Base-by-base conservation (phyloP, 1,284 basidiomycete genomes). In the Leccinum angustisporum region DNA sequence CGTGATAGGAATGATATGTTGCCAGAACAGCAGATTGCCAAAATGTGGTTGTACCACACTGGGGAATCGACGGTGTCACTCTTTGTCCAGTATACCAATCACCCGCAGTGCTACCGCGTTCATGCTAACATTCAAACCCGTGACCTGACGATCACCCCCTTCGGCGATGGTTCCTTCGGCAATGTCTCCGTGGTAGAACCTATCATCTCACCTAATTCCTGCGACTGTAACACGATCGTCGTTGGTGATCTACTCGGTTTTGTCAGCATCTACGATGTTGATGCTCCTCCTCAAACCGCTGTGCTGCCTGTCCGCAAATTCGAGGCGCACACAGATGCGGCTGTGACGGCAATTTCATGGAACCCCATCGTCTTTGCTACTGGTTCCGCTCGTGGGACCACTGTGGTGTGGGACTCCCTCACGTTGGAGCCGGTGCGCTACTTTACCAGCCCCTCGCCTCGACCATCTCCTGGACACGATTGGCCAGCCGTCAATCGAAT, bases 391-490 rank as follows among this genome's bases (percentile, higher is more conserved):
- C 77, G 81, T 8, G 93, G 94, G 4, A 78, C 79, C 4, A 81
- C 89, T 18, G 80, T 79, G 21, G 80, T 88, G 11, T 91, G 86
- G 76, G 89, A 94, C 66, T 81, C 84, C 1, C 78, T 94, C 58
- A 87, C 86, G 0, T 81, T 90, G 58, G 78, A 78, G 16, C 79
- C 76, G 4, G 73, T 89, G 60, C 82, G 83, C 54, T 79, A 76
- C 54, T 87, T 93, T 70, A 68, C 75, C 10, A 80, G 78, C 2
- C 81, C 82, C 48, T 73, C 78, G 13, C 75, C 80, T 36, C 81
- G 79, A 56, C 75, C 72, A 53, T 65, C 66, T 54, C 74, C 68
- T 51, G 74, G 77, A 46, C 66, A 75, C 16, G 78, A 80, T 18
- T 72, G 80, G 66, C 82, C 81, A 64, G 72, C 71, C 1, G 89